These are phyloP conservation scores for Nicotiana benthamiana DNA, from an alignment of 257 asterid species.

Conservation along the genomic window DNA sequence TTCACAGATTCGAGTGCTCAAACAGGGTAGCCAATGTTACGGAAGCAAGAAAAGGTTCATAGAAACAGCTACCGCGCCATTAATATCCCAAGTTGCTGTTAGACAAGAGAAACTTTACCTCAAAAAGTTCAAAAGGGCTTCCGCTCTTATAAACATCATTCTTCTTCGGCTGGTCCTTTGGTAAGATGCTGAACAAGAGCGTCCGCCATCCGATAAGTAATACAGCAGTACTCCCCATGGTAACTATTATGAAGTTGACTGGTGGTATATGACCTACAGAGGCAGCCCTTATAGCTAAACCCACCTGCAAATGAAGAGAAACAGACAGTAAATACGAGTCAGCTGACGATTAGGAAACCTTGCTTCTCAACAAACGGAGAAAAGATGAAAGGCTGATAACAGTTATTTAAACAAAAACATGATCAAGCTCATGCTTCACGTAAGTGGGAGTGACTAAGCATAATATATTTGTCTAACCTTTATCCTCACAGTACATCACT, in stretches of 20 bases:
- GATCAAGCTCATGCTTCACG: not conserved
- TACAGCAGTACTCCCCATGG: slow-evolving; percentile 88
- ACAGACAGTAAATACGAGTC: slow-evolving; percentile 1
- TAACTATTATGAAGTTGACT: slow-evolving; percentile 52
- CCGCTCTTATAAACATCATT: slow-evolving; percentile 67
- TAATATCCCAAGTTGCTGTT: not conserved
- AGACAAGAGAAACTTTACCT: slow-evolving; percentile 31
- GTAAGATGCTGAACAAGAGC: slow-evolving; percentile 42
- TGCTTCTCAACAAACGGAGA: not conserved
- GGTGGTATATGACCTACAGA: slow-evolving; percentile 67
- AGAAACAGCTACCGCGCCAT: not conserved
- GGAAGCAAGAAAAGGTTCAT: not conserved
- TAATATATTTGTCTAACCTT: not conserved
- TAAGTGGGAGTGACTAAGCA: not conserved
- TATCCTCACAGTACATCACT: not conserved
- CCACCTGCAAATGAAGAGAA: slow-evolving; percentile 46
- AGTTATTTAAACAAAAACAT: not conserved
- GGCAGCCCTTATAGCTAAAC: slow-evolving; percentile 50
- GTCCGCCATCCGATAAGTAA: slow-evolving; percentile 85
- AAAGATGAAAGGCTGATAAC: not conserved
- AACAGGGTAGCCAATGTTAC: not conserved
- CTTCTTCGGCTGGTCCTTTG: slow-evolving; percentile 37
- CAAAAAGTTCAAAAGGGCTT: slow-evolving; percentile 73
- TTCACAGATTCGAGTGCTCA: not conserved
- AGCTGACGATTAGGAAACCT: not conserved